These are phyloP conservation scores for Trichosporon asahii DNA, from an alignment of 1,284 basidiomycete genomes.

Conservation along the genomic window DNA sequence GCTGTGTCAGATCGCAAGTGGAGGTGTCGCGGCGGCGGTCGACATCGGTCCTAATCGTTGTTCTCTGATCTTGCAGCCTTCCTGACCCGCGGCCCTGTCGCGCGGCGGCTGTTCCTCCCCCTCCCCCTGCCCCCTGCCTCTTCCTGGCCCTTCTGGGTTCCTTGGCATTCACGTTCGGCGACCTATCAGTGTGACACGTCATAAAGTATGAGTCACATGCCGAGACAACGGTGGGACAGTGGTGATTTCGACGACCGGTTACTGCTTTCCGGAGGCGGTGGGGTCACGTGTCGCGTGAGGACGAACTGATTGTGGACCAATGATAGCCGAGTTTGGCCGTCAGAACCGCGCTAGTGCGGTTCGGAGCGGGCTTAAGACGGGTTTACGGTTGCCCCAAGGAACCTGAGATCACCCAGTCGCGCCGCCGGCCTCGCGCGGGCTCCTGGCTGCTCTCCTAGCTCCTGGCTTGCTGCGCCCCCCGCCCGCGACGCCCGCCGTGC, in stretches of 20 bases:
- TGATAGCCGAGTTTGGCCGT: slow-evolving; percentile 9
- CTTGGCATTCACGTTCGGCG: slow-evolving; percentile 6
- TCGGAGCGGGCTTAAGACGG: slow-evolving; percentile 5
- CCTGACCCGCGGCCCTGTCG: neutral
- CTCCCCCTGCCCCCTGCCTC: too few relatives aligned
- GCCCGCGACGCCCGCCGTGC: neutral
- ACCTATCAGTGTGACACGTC: neutral
- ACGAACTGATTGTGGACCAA: neutral
- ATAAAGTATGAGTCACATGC: neutral
- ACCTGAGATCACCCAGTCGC: slow-evolving; percentile 2
- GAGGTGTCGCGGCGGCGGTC: neutral
- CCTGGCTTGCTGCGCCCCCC: too few relatives aligned
- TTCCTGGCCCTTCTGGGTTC: too few relatives aligned
- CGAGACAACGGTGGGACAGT: slow-evolving; percentile 1
- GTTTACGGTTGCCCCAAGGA: slow-evolving; percentile 2
- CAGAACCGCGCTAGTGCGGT: slow-evolving; percentile 6
- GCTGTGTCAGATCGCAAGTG: neutral
- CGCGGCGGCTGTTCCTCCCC: neutral
- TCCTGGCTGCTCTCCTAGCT: neutral
- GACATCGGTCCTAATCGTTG: neutral
- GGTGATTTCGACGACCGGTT: slow-evolving; percentile 3
- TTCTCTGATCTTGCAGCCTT: too few relatives aligned
- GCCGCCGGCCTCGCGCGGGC: neutral
- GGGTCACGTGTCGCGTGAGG: neutral
- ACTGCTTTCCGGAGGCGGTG: neutral